Evolutionary conservation across 257 asterid genomes (phyloP).

Genomic region (Coffea eugenioides): DNA sequence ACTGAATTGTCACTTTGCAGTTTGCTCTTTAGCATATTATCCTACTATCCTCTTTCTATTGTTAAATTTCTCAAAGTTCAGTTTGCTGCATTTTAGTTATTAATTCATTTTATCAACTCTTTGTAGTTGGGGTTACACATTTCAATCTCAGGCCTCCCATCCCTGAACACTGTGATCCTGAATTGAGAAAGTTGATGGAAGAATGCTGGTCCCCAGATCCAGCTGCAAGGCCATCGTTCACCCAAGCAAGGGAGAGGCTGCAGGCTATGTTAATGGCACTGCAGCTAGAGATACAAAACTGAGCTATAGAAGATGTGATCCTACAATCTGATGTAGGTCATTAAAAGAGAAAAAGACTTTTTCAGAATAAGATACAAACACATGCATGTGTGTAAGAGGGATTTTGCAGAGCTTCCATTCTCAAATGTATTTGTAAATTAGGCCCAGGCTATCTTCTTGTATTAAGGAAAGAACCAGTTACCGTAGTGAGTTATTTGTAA

Average conservation of each 20-base stretch:
- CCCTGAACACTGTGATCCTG: slow-evolving; percentile 75
- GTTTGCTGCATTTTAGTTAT: background rate
- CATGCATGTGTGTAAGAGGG: too few relatives aligned
- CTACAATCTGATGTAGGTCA: background rate
- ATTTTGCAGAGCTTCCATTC: too few relatives aligned
- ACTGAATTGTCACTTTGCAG: background rate
- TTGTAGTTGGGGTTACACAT: slow-evolving; percentile 79
- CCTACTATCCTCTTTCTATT: background rate
- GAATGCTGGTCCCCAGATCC: slow-evolving; percentile 96
- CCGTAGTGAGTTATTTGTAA: too few relatives aligned
- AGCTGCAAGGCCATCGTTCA: slow-evolving; percentile 67
- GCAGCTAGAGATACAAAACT: slow-evolving; percentile 59
- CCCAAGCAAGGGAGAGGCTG: slow-evolving; percentile 71
- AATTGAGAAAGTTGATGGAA: slow-evolving; percentile 82
- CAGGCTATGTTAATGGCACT: slow-evolving; percentile 54
- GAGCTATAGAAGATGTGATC: slow-evolving; percentile 43
- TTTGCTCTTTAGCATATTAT: background rate
- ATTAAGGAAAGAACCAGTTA: too few relatives aligned
- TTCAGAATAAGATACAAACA: too few relatives aligned
- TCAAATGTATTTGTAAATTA: too few relatives aligned
- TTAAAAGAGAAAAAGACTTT: background rate
- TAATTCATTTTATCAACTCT: background rate
- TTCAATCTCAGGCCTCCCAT: slow-evolving; percentile 79
- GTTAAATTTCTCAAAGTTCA: background rate
- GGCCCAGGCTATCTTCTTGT: too few relatives aligned